Evolutionary conservation across 345 rosid genomes (phyloP).

Genomic region (Euphorbia lathyris): DNA sequence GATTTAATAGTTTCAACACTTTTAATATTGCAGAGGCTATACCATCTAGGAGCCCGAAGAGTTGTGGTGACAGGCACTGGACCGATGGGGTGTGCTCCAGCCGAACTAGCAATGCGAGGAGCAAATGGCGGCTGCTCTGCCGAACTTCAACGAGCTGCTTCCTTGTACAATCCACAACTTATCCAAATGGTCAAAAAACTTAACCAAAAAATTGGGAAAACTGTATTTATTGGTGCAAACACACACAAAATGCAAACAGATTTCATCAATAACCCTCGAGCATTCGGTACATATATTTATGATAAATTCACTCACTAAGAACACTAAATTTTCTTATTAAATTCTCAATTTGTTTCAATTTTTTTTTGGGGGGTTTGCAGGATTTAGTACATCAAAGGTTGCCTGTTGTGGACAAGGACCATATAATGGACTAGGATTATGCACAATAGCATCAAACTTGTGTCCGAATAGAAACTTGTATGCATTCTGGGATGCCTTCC

Average conservation of each 20-base stretch:
- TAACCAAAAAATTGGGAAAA: constrained; percentile 19
- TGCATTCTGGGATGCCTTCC: constrained; percentile 75
- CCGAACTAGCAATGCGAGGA: constrained; percentile 39
- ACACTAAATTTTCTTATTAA: too few species aligned
- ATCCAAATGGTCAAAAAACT: constrained; percentile 27
- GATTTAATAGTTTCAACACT: too few species aligned
- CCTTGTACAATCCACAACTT: constrained; percentile 46
- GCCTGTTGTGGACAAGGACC: constrained; percentile 93
- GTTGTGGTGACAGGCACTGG: constrained; percentile 53
- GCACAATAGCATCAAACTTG: constrained; percentile 60
- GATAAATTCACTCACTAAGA: background rate
- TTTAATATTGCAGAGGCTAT: constrained; percentile 36
- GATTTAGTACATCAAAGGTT: constrained; percentile 51
- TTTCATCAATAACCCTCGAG: constrained; percentile 41
- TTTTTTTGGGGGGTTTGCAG: too few species aligned
- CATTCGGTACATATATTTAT: constrained; percentile 32
- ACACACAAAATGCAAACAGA: constrained; percentile 35
- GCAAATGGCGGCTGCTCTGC: constrained; percentile 35
- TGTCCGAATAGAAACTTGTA: constrained; percentile 52
- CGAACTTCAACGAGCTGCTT: constrained; percentile 40
- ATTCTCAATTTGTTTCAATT: too few species aligned
- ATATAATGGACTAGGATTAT: constrained; percentile 66
- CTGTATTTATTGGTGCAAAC: constrained; percentile 36
- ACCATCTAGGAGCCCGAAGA: constrained; percentile 38
- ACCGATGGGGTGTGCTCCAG: constrained; percentile 51